phyloP scores from a whole-genome alignment of 495 filamentous ascomycete genomes.

The Cetradonia linearis region DNA sequence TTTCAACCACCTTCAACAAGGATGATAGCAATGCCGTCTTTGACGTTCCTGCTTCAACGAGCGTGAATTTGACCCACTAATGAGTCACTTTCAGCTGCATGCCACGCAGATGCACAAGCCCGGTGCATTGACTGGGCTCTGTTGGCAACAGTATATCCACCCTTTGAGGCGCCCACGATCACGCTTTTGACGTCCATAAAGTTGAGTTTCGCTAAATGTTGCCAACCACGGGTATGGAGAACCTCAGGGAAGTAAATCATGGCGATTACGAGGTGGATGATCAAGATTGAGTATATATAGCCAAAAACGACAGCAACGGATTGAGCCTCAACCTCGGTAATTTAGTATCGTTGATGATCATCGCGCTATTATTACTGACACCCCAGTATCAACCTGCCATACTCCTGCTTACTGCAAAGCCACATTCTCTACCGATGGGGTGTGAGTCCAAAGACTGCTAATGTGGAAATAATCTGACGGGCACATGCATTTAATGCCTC shows the following conservation, averaged over 20 bases:
- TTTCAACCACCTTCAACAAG: not conserved
- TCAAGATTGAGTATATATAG: conserved; percentile 29
- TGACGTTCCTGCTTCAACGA: not conserved
- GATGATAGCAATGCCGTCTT: not conserved
- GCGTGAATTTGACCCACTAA: not conserved
- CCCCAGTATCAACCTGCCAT: too few relatives aligned
- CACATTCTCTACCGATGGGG: conserved; percentile 7
- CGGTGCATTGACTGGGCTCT: conserved; percentile 3
- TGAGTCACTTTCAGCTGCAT: not conserved
- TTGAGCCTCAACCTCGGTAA: conserved; percentile 19
- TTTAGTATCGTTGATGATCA: conserved; percentile 1
- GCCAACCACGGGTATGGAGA: conserved; percentile 17
- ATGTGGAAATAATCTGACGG: not conserved
- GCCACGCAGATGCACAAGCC: not conserved
- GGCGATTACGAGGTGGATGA: conserved; percentile 21
- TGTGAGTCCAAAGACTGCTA: not conserved
- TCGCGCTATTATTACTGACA: too few relatives aligned
- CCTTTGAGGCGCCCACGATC: conserved; percentile 13
- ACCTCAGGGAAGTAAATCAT: conserved; percentile 19
- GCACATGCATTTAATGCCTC: not conserved
- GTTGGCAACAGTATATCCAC: conserved; percentile 9
- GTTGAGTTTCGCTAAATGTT: conserved; percentile 11
- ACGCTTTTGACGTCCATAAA: conserved; percentile 20
- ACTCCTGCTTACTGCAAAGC: not conserved
- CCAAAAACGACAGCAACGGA: not conserved